A percentile compares a stretch with the other conserved stretches of the same genome.
phyloP scores from a whole-genome alignment of 2,329 filamentous ascomycete species.

The Aquanectria penicillioides region DNA sequence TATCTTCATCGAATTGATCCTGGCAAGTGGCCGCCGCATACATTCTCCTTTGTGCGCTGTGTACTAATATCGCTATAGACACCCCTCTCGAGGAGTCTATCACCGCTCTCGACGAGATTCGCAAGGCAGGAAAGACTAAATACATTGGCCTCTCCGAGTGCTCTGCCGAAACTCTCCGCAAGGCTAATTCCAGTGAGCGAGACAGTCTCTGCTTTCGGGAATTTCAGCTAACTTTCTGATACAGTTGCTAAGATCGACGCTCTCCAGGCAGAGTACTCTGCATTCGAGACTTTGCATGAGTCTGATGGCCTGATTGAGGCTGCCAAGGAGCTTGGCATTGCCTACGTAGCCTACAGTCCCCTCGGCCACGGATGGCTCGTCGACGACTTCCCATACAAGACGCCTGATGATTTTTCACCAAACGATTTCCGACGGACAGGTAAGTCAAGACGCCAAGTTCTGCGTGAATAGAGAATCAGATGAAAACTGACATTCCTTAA shows the following conservation, averaged over 20 bases:
- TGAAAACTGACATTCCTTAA: neutral
- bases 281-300: slow-evolving; percentile 54
- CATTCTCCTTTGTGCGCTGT: neutral
- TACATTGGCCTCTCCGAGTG: slow-evolving; percentile 60
- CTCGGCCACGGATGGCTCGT: slow-evolving; percentile 59
- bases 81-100: slow-evolving; percentile 60
- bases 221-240: neutral
- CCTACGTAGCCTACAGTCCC: slow-evolving; percentile 58
- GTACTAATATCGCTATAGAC: slow-evolving; percentile 24
- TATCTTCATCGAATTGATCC: slow-evolving; percentile 57
- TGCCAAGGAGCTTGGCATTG: slow-evolving; percentile 51
- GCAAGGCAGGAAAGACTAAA: slow-evolving; percentile 58
- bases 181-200: slow-evolving; percentile 53
- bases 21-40: slow-evolving; percentile 41
- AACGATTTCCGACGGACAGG: slow-evolving; percentile 52
- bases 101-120: slow-evolving; percentile 55
- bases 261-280: slow-evolving; percentile 57
- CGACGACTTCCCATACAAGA: slow-evolving; percentile 53
- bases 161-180: slow-evolving; percentile 55
- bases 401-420: slow-evolving; percentile 56
- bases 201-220: neutral
- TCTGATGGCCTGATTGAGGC: slow-evolving; percentile 53
- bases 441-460: no score
- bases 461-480: no score
- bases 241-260: slow-evolving; percentile 58